phyloP scores from a whole-genome alignment of 495 filamentous ascomycete genomes.

The Penicillium lividum region DNA sequence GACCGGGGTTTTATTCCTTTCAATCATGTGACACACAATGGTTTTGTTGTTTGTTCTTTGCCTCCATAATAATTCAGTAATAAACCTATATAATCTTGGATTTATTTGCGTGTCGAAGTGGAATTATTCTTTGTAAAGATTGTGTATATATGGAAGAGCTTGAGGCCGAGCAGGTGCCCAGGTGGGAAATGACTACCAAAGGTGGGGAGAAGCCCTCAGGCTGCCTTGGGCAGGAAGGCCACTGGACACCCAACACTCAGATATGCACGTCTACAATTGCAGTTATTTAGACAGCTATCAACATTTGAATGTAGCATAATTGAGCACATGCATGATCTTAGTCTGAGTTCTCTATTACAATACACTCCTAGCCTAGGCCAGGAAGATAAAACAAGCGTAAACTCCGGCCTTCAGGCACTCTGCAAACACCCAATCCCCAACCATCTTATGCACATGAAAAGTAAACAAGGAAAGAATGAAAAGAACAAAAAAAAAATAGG shows the following conservation, averaged over 20 bases:
- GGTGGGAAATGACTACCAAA: too few species aligned
- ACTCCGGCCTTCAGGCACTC: slow-evolving; percentile 17
- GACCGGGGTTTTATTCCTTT: too few species aligned
- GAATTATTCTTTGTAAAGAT: too few species aligned
- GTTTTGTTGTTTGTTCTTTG: not conserved
- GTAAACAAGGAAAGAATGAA: slow-evolving; percentile 10
- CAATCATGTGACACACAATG: not conserved
- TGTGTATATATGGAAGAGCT: too few species aligned
- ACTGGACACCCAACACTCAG: too few species aligned
- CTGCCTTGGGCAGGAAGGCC: too few species aligned
- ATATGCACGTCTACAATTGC: not conserved
- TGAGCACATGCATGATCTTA: not conserved
- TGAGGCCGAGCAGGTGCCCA: too few species aligned
- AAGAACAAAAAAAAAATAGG: not conserved
- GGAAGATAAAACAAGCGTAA: slow-evolving; percentile 10
- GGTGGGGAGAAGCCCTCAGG: too few species aligned
- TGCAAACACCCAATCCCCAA: slow-evolving; percentile 24
- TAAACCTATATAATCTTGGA: too few species aligned
- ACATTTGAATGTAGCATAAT: too few species aligned
- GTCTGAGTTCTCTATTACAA: slow-evolving; percentile 19
- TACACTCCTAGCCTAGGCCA: slow-evolving; percentile 16
- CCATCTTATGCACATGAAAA: slow-evolving; percentile 28
- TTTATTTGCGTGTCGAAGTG: too few species aligned
- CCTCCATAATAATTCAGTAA: too few species aligned
- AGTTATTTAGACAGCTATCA: not conserved